A percentile compares a stretch with the other conserved stretches of the same genome.
Evolutionary conservation across 2,329 filamentous ascomycete genomes (phyloP).

Genomic region (Hypoxylon sp.): DNA sequence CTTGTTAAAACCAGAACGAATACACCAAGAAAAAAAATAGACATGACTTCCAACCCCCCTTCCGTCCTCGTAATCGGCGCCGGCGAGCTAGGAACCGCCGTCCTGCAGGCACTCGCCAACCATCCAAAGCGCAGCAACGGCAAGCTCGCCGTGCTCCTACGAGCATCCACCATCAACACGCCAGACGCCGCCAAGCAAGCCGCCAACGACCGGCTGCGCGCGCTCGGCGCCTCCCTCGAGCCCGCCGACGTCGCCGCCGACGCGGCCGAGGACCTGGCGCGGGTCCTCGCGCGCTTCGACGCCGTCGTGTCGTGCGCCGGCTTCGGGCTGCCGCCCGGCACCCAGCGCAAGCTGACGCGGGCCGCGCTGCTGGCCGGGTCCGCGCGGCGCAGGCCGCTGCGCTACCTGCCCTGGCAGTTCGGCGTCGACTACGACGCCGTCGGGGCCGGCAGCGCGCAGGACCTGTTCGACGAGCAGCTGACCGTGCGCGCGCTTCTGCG

Average conservation of each 20-base stretch:
- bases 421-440: constrained; percentile 75
- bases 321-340: constrained; percentile 62
- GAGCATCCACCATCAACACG: constrained; percentile 55
- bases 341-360: constrained; percentile 63
- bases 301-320: constrained; percentile 68
- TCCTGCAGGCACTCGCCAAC: constrained; percentile 59
- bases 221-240: constrained; percentile 52
- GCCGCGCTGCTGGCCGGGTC: constrained; percentile 61
- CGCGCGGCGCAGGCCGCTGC: too few relatives aligned
- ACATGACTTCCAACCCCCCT: constrained; percentile 5
- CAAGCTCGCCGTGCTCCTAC: constrained; percentile 61
- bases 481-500: constrained; percentile 63
- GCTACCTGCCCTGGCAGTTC: constrained; percentile 77
- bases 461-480: constrained; percentile 73
- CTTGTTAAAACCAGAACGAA: too few relatives aligned
- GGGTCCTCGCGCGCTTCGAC: constrained; percentile 56
- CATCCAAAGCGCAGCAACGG: constrained; percentile 53
- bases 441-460: constrained; percentile 64
- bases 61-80: constrained; percentile 68
- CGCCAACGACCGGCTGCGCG: constrained; percentile 46
- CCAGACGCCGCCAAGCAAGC: constrained; percentile 48
- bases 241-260: constrained; percentile 51
- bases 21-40: not conserved
- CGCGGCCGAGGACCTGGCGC: constrained; percentile 49
- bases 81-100: constrained; percentile 69